Evolutionary conservation across 176 grass and related monocot species (phyloP).

Genomic region (Saccharum officinarum): DNA sequence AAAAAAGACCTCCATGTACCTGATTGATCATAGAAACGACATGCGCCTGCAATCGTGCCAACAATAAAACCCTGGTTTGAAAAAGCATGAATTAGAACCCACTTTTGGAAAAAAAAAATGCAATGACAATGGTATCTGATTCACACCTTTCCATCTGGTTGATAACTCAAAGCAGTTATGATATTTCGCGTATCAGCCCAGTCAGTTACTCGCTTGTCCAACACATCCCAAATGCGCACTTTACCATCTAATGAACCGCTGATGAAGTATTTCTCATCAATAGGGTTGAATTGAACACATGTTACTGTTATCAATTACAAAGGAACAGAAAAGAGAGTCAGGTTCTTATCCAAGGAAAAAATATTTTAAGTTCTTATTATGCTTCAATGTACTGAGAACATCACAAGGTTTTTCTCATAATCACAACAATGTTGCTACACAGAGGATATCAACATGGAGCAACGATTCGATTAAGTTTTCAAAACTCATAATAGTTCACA

Average conservation of each 20-base stretch:
- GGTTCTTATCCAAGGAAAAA: not conserved
- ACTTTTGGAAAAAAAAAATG: constrained; percentile 5
- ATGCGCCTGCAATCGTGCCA: constrained; percentile 68
- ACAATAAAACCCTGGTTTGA: constrained; percentile 79
- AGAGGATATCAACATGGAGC: not conserved
- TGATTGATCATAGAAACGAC: constrained; percentile 72
- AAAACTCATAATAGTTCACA: not conserved
- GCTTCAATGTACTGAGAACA: not conserved
- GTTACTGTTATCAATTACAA: constrained; percentile 62
- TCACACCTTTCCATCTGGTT: constrained; percentile 81
- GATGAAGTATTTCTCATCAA: constrained; percentile 75
- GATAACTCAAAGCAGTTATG: constrained; percentile 75
- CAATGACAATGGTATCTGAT: constrained; percentile 21
- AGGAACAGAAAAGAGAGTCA: constrained; percentile 11
- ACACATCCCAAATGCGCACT: constrained; percentile 82
- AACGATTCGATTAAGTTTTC: not conserved
- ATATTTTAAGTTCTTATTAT: not conserved
- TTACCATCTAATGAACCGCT: constrained; percentile 92
- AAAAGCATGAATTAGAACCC: constrained; percentile 15
- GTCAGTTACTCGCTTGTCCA: constrained; percentile 74
- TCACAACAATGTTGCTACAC: not conserved
- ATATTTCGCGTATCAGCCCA: constrained; percentile 85
- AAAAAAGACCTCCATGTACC: constrained; percentile 35
- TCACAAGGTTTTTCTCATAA: not conserved
- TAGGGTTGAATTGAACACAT: constrained; percentile 85